These are phyloP conservation scores for Naganishia kalamii DNA, from an alignment of 768 basidiomycete genomes.

Conservation along the genomic window DNA sequence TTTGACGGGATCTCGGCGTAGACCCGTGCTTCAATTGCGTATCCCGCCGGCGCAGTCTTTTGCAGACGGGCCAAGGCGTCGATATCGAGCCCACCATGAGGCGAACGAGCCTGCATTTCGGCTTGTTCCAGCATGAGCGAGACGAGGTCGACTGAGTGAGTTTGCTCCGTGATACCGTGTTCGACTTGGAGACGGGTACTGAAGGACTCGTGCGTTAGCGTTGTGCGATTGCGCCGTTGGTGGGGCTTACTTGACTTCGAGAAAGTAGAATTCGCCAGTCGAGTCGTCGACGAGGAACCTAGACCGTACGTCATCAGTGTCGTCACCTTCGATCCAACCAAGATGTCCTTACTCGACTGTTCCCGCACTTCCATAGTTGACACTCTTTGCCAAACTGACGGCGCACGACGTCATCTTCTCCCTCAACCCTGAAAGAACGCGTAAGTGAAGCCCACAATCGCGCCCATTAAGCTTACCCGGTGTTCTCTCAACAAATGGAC, in stretches of 20 bases:
- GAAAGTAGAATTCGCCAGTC: constrained; percentile 58
- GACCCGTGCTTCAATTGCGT: constrained; percentile 57
- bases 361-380: constrained; percentile 58
- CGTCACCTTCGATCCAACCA: constrained; percentile 44
- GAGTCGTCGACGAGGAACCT: constrained; percentile 36
- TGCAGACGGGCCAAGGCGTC: constrained; percentile 14
- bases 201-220: background rate
- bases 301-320: background rate
- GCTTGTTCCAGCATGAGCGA: constrained; percentile 61
- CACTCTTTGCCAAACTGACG: constrained; percentile 51
- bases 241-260: constrained; percentile 58
- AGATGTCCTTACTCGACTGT: constrained; percentile 61
- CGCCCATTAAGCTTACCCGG: constrained; percentile 47
- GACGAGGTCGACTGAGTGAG: constrained; percentile 58
- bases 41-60: constrained; percentile 26
- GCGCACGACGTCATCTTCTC: constrained; percentile 56
- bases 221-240: no score
- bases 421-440: constrained; percentile 47
- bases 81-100: constrained; percentile 21
- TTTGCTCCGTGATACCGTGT: constrained; percentile 60
- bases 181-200: constrained; percentile 53
- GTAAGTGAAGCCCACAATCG: background rate
- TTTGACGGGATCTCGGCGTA: constrained; percentile 62
- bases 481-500: constrained; percentile 54
- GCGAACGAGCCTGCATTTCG: constrained; percentile 30